A percentile compares a stretch with the other conserved stretches of the same genome.
Evolutionary conservation across 2,329 filamentous ascomycete genomes (phyloP).

Genomic region (Colletotrichum shisoi): DNA sequence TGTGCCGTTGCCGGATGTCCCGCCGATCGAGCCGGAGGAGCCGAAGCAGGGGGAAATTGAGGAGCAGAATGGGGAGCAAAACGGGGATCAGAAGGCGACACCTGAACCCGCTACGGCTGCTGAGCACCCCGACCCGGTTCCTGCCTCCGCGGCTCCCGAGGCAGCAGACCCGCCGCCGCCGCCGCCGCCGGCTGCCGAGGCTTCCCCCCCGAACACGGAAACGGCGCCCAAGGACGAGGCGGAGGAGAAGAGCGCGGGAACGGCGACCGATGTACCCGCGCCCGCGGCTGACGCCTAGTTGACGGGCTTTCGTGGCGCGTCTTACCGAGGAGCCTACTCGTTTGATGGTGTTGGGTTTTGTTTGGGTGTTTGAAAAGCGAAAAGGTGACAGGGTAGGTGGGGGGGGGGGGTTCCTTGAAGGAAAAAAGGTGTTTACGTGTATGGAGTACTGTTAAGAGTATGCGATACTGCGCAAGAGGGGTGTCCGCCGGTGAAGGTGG

Average conservation of each 20-base stretch:
- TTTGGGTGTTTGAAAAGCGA: slow-evolving; percentile 13
- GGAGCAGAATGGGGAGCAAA: not conserved
- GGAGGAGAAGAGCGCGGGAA: slow-evolving; percentile 16
- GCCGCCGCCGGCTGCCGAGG: not conserved
- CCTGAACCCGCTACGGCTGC: not conserved
- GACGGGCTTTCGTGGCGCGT: not conserved
- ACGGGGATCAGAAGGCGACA: not conserved
- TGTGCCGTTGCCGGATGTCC: slow-evolving; percentile 25
- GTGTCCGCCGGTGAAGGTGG: not conserved
- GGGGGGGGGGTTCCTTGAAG: no score
- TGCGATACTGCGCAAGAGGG: not conserved
- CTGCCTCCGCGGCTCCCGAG: not conserved
- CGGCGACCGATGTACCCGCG: slow-evolving; percentile 2
- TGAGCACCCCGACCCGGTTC: not conserved
- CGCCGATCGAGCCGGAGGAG: slow-evolving; percentile 20
- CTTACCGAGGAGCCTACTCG: not conserved
- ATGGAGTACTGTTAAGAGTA: slow-evolving; percentile 10
- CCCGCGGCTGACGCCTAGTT: slow-evolving; percentile 26
- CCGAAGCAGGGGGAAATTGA: not conserved
- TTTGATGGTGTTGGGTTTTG: slow-evolving; percentile 10
- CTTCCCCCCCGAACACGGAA: not conserved
- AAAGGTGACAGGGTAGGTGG: not conserved
- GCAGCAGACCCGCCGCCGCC: not conserved
- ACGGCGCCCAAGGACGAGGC: not conserved
- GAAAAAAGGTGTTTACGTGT: not conserved